A percentile compares a stretch with the other conserved stretches of the same genome.
phyloP scores from a whole-genome alignment of 345 rosid genomes.

The Citrus inodora region DNA sequence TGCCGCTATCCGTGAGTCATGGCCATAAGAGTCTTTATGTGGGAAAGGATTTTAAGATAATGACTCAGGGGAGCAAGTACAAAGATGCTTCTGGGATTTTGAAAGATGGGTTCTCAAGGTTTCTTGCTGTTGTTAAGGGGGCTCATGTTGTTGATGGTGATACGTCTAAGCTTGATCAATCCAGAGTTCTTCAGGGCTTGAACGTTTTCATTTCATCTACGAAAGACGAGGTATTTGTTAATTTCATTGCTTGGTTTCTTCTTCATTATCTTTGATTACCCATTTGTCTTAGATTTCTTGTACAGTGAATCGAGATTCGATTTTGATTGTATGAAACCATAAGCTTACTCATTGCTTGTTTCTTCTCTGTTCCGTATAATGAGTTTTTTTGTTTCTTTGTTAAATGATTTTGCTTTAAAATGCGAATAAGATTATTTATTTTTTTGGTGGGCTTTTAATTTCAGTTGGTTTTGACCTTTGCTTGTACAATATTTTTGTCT shows the following conservation, averaged over 20 bases:
- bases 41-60: constrained; percentile 34
- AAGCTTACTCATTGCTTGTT: background rate
- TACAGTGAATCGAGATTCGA: background rate
- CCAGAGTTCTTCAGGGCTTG: constrained; percentile 41
- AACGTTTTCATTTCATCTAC: constrained; percentile 42
- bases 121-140: constrained; percentile 38
- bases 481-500: background rate
- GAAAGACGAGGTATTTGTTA: constrained; percentile 33
- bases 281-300: background rate
- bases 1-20: constrained; percentile 38
- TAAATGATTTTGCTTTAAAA: background rate
- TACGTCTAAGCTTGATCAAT: constrained; percentile 24
- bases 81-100: constrained; percentile 39
- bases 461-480: background rate
- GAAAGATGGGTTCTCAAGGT: constrained; percentile 52
- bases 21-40: constrained; percentile 39
- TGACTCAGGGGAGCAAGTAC: constrained; percentile 28
- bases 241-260: background rate
- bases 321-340: background rate
- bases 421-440: background rate
- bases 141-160: constrained; percentile 36
- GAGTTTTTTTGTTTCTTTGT: background rate
- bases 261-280: background rate
- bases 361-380: background rate
- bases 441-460: background rate